phyloP scores from a whole-genome alignment of 495 filamentous ascomycete species.

The Aspergillus haitiensis region DNA sequence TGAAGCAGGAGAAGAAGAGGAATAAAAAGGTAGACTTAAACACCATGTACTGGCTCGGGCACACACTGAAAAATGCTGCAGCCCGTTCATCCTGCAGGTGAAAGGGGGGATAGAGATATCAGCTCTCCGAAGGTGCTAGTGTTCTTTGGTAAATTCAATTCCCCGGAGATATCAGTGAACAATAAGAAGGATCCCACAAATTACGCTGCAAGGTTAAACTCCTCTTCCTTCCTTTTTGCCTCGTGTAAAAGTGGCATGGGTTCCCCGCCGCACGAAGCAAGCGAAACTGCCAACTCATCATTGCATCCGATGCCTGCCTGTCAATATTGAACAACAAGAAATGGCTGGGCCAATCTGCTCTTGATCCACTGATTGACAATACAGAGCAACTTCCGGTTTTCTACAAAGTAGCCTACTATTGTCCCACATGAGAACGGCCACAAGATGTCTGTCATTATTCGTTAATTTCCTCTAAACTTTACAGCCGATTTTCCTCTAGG shows the following conservation, averaged over 20 bases:
- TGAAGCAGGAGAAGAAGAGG: background rate
- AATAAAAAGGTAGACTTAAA: constrained; percentile 9
- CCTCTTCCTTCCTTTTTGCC: constrained; percentile 15
- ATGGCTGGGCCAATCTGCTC: constrained; percentile 30
- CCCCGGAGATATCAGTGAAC: constrained; percentile 14
- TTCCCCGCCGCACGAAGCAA: constrained; percentile 33
- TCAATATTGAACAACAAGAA: constrained; percentile 31
- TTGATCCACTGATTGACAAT: constrained; percentile 15
- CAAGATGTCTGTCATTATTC: constrained; percentile 6
- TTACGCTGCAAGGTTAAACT: constrained; percentile 23
- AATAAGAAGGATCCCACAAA: constrained; percentile 21
- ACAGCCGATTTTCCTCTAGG: constrained; percentile 1
- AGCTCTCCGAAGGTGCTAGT: constrained; percentile 4
- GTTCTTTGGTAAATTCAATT: constrained; percentile 12
- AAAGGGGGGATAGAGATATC: constrained; percentile 2
- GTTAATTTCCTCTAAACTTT: background rate
- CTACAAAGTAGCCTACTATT: constrained; percentile 13
- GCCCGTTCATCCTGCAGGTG: constrained; percentile 13
- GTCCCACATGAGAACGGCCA: constrained; percentile 9
- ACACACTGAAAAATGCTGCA: constrained; percentile 17
- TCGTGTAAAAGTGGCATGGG: constrained; percentile 29
- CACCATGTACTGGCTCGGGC: constrained; percentile 21
- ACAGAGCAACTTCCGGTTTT: constrained; percentile 15
- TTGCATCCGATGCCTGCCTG: constrained; percentile 65
- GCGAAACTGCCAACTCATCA: constrained; percentile 82